A percentile compares a stretch with the other conserved stretches of the same genome.
Conservation (phyloP, 164 flowering plant species). For the Protea cynaroides region DNA sequence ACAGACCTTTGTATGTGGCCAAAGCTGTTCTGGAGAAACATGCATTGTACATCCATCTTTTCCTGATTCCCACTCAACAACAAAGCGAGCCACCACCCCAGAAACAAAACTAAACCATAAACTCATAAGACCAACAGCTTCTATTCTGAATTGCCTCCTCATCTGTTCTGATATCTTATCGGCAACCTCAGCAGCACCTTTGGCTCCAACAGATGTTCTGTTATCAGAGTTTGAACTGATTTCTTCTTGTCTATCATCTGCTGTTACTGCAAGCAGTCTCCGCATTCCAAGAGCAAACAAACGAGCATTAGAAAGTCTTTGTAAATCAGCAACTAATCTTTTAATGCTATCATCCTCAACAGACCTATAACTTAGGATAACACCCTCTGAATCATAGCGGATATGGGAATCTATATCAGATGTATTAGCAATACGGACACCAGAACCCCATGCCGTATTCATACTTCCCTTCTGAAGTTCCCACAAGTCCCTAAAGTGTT, state of each 20-base stretch:
- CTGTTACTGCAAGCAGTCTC: slow-evolving; percentile 78
- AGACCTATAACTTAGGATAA: slow-evolving; percentile 68
- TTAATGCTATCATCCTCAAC: slow-evolving; percentile 86
- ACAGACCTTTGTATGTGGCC: slow-evolving; percentile 98
- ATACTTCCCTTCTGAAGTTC: slow-evolving; percentile 85
- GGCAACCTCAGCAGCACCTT: slow-evolving; percentile 35
- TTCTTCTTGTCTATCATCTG: slow-evolving; percentile 74
- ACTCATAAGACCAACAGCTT: slow-evolving; percentile 95
- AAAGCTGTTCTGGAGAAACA: slow-evolving; percentile 97
- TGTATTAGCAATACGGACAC: slow-evolving; percentile 88
- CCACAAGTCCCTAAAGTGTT: slow-evolving; percentile 91
- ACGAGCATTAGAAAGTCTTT: slow-evolving; percentile 87
- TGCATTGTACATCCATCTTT: slow-evolving; percentile 99
- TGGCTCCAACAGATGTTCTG: slow-evolving; percentile 40
- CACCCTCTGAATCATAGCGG: slow-evolving; percentile 88
- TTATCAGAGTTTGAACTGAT: slow-evolving; percentile 33
- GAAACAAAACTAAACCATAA: slow-evolving; percentile 98
- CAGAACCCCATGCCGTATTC: slow-evolving; percentile 78
- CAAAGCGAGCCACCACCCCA: slow-evolving; percentile 92
- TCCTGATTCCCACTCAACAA: slow-evolving; percentile 96
- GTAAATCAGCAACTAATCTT: slow-evolving; percentile 83
- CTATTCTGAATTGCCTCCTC: slow-evolving; percentile 83
- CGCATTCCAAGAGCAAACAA: slow-evolving; percentile 92
- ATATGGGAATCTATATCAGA: slow-evolving; percentile 95
- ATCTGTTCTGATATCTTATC: slow-evolving; percentile 71